These are phyloP conservation scores for Fusarium odoratissimum DNA, from an alignment of 2,329 filamentous ascomycete genomes.

Conservation along the genomic window DNA sequence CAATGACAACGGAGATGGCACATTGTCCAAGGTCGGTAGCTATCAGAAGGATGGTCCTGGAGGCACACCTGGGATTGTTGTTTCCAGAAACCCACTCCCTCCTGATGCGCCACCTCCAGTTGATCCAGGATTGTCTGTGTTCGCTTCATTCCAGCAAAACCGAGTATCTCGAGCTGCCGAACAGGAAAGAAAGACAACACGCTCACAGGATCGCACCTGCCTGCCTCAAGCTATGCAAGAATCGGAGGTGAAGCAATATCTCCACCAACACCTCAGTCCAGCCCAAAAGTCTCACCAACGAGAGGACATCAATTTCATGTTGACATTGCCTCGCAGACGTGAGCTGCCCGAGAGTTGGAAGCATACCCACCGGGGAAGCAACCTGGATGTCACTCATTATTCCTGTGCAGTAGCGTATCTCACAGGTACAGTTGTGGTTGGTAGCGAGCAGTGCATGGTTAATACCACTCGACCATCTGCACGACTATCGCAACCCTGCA, in stretches of 20 bases:
- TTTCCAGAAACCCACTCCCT: conserved; percentile 44
- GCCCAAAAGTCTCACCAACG: conserved; percentile 36
- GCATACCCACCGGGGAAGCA: conserved; percentile 26
- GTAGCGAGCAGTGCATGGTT: conserved; percentile 29
- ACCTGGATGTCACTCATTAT: conserved; percentile 42
- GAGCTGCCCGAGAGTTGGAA: conserved; percentile 46
- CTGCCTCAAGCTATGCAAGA: background rate
- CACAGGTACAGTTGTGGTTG: conserved; percentile 44
- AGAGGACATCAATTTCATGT: conserved; percentile 42
- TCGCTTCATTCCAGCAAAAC: conserved; percentile 11
- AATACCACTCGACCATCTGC: conserved; percentile 18
- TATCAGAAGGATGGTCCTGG: conserved; percentile 40
- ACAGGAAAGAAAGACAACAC: conserved; percentile 1
- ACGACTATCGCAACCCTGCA: conserved; percentile 44
- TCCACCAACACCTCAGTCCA: conserved; percentile 38
- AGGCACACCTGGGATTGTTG: conserved; percentile 44
- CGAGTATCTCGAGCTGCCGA: background rate
- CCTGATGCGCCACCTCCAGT: conserved; percentile 35
- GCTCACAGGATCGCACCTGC: background rate
- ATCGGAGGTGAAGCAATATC: conserved; percentile 32
- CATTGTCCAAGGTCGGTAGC: conserved; percentile 47
- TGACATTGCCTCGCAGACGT: conserved; percentile 38
- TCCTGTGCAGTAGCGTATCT: conserved; percentile 50
- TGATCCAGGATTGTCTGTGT: conserved; percentile 25
- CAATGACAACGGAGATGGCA: conserved; percentile 58